These are phyloP conservation scores for Tulasnella sp. DNA, from an alignment of 768 basidiomycete species.

Conservation along the genomic window DNA sequence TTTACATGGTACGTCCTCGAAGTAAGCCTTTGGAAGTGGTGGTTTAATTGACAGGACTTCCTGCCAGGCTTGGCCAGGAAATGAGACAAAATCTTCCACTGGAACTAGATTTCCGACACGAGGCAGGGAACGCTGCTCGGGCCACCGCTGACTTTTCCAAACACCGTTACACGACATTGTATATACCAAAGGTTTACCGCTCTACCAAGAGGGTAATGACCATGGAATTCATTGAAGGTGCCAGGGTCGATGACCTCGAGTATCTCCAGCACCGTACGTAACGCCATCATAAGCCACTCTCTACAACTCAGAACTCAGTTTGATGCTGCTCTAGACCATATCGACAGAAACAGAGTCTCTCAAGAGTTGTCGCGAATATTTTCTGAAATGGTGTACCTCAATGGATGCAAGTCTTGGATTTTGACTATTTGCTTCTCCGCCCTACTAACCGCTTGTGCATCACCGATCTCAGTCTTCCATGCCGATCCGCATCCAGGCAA, in stretches of 20 bases:
- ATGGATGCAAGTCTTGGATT: conserved; percentile 78
- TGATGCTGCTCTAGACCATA: conserved; percentile 44
- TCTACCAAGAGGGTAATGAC: conserved; percentile 81
- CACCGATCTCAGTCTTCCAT: conserved; percentile 43
- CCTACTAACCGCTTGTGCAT: conserved; percentile 15
- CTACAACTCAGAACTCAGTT: neutral
- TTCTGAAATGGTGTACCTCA: conserved; percentile 90
- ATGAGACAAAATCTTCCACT: conserved; percentile 85
- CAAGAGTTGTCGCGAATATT: conserved; percentile 88
- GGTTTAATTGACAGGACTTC: neutral
- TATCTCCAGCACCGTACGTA: conserved; percentile 14
- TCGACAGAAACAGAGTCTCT: conserved; percentile 91
- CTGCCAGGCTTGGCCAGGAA: conserved; percentile 60
- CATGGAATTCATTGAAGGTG: conserved; percentile 77
- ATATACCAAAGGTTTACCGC: conserved; percentile 73
- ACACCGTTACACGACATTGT: conserved; percentile 66
- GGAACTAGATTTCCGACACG: conserved; percentile 92
- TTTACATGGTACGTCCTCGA: conserved; percentile 61
- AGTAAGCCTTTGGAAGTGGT: neutral
- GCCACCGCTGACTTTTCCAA: conserved; percentile 65
- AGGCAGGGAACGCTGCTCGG: conserved; percentile 78
- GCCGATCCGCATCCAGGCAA: conserved; percentile 61
- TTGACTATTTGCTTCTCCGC: conserved; percentile 54
- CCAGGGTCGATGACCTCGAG: conserved; percentile 24
- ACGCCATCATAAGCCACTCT: neutral